phyloP scores from a whole-genome alignment of 371 early-diverging fungal genomes.

The Apophysomyces variabilis region DNA sequence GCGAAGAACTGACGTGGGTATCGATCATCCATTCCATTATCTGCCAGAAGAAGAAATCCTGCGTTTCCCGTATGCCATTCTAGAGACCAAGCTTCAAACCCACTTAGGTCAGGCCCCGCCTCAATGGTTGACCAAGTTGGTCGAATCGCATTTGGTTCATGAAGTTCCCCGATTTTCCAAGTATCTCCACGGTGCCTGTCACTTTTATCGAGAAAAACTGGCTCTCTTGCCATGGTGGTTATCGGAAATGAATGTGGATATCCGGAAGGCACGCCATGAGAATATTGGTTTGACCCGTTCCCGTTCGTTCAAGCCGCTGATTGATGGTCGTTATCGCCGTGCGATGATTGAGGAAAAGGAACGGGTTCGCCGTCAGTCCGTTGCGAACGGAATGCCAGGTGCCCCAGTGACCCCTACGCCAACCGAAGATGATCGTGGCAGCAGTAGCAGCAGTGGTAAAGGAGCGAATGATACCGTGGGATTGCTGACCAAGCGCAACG shows the following conservation, averaged over 20 bases:
- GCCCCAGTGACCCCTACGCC: background rate
- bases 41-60: slow-evolving; percentile 65
- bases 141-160: slow-evolving; percentile 87
- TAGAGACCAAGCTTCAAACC: slow-evolving; percentile 72
- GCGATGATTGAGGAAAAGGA: slow-evolving; percentile 38
- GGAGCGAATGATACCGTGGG: slow-evolving; percentile 1
- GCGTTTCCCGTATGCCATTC: slow-evolving; percentile 39
- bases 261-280: slow-evolving; percentile 43
- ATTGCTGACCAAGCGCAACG: slow-evolving; percentile 8
- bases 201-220: slow-evolving; percentile 30
- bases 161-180: slow-evolving; percentile 98
- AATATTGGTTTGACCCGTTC: slow-evolving; percentile 34
- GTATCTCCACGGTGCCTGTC: slow-evolving; percentile 91
- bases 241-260: slow-evolving; percentile 51
- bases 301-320: slow-evolving; percentile 38
- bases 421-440: background rate
- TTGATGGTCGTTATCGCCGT: slow-evolving; percentile 41
- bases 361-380: slow-evolving; percentile 28
- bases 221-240: slow-evolving; percentile 40
- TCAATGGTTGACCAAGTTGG: slow-evolving; percentile 89
- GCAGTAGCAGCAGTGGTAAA: slow-evolving; percentile 1
- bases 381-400: slow-evolving; percentile 13
- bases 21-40: slow-evolving; percentile 85
- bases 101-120: slow-evolving; percentile 87
- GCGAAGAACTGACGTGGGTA: slow-evolving; percentile 88